Base-by-base conservation (phyloP, 495 filamentous ascomycete species). In the Penicillium longicatenatum region DNA sequence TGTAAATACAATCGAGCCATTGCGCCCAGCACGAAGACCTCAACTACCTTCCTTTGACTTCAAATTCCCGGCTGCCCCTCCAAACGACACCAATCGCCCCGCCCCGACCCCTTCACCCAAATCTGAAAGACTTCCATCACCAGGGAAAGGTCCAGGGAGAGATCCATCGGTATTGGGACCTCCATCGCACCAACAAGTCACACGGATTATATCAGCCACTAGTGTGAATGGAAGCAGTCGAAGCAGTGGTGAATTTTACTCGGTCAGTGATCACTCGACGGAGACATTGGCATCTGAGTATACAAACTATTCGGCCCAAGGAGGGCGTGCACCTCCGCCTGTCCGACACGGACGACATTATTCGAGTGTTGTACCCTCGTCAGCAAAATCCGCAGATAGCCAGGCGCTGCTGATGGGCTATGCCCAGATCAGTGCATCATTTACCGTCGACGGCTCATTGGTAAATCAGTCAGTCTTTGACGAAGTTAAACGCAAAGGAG, bases 351-450 rank as follows among this genome's bases (percentile, higher is more conserved):
- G 68, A 29, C 84, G 89, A 42, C 81, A 86, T 60, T 75, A 75
- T 60, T 92, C 90, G 22, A 85, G 75, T 60, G 64, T 89, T 19
- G 73, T 76, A 3, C 19, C 54, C 21, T 64, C 75, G 7, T 73
- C 70, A 45, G 72, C 66, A 45, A 73, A 78, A 20, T 66, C 75
- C 74, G 59, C 59, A 59, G 58, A 86, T 76, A 64, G 83, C 46
- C 92, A 98, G 73, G 84, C 88, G 16, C 73, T 98, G 51, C 93
- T 98, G 86, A 98, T 98, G 94, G 94, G 93, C 10, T 98, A 96
- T 75, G 95, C 89, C 6, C 93, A 98, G 68, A 83, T 97, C n/a
- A 87, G 88, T 64, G 94, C 95, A 17, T 89, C 90, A 0, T 98
- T 98, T 60, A 91, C 87, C 0, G 73, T 98, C 7, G 94, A 98